These are phyloP conservation scores for Sporothrix pseudoabietina DNA, from an alignment of 2,329 filamentous ascomycete species.

Conservation along the genomic window DNA sequence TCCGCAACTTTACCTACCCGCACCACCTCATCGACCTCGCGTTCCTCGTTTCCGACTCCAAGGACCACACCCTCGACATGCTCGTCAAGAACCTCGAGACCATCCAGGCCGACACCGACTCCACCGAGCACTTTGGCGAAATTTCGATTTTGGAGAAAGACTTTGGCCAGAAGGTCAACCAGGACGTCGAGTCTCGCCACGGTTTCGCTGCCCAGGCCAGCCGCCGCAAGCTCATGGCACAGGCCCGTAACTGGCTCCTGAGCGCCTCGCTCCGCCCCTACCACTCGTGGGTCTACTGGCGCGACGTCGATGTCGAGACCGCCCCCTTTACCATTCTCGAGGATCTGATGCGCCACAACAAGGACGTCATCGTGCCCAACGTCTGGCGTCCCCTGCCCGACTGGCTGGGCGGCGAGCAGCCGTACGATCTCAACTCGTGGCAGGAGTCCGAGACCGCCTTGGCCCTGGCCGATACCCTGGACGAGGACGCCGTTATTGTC, in stretches of 20 bases:
- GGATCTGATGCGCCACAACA: conserved; percentile 98
- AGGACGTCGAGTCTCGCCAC: conserved; percentile 96
- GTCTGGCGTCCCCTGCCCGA: conserved; percentile 98
- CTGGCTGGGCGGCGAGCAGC: conserved; percentile 97
- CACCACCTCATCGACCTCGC: conserved; percentile 95
- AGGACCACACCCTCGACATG: conserved; percentile 80
- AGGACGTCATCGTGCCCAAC: conserved; percentile 97
- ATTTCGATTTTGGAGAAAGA: conserved; percentile 98
- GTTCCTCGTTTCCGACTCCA: conserved; percentile 96
- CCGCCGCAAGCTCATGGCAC: conserved; percentile 94
- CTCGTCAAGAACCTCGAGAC: conserved; percentile 74
- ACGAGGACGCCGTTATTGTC: conserved; percentile 97
- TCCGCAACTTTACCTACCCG: conserved; percentile 94
- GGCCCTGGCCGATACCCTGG: conserved; percentile 87
- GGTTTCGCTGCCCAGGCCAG: conserved; percentile 95
- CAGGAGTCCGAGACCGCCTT: conserved; percentile 97
- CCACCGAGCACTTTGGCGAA: conserved; percentile 84
- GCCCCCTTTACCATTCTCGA: conserved; percentile 96
- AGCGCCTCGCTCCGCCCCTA: conserved; percentile 91
- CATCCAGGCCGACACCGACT: conserved; percentile 78
- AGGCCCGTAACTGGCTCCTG: conserved; percentile 94
- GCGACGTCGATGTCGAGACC: conserved; percentile 97
- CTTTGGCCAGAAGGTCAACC: conserved; percentile 96
- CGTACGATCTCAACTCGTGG: conserved; percentile 98
- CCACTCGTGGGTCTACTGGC: conserved; percentile 99